Conservation (phyloP, 805 yeast genomes). For the Cyberlindnera maritima region DNA sequence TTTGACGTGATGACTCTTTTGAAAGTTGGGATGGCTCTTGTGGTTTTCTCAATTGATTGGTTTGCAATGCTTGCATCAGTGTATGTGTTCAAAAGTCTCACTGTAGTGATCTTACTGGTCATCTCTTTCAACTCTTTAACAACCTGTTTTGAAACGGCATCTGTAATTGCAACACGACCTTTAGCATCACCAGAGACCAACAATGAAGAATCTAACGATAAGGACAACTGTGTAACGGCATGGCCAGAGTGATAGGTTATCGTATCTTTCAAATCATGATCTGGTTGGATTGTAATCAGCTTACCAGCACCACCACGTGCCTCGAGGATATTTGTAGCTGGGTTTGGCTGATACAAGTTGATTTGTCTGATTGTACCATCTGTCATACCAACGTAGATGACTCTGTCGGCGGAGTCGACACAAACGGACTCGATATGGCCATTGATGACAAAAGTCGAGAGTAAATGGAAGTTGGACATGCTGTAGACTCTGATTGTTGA, state of each 20-base stretch:
- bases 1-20: slow-evolving; percentile 55
- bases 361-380: slow-evolving; percentile 61
- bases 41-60: slow-evolving; percentile 21
- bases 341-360: slow-evolving; percentile 42
- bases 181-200: slow-evolving; percentile 67
- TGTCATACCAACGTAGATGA: slow-evolving; percentile 63
- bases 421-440: slow-evolving; percentile 54
- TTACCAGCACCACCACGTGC: slow-evolving; percentile 31
- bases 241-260: slow-evolving; percentile 48
- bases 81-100: slow-evolving; percentile 18
- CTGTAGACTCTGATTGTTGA: slow-evolving; percentile 73
- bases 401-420: slow-evolving; percentile 77
- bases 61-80: slow-evolving; percentile 4
- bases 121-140: slow-evolving; percentile 48
- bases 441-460: slow-evolving; percentile 73
- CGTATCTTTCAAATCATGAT: slow-evolving; percentile 45
- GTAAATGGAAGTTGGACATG: slow-evolving; percentile 38
- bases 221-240: slow-evolving; percentile 48
- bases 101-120: slow-evolving; percentile 18
- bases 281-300: slow-evolving; percentile 38
- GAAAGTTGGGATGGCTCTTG: slow-evolving; percentile 52
- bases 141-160: slow-evolving; percentile 67
- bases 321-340: slow-evolving; percentile 27
- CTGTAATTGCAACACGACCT: slow-evolving; percentile 71
- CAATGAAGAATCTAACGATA: slow-evolving; percentile 73